Evolutionary conservation across 768 basidiomycete genomes (phyloP), one percentile per base, ranked within the genome.

Genomic region (Sutorius australiensis): DNA sequence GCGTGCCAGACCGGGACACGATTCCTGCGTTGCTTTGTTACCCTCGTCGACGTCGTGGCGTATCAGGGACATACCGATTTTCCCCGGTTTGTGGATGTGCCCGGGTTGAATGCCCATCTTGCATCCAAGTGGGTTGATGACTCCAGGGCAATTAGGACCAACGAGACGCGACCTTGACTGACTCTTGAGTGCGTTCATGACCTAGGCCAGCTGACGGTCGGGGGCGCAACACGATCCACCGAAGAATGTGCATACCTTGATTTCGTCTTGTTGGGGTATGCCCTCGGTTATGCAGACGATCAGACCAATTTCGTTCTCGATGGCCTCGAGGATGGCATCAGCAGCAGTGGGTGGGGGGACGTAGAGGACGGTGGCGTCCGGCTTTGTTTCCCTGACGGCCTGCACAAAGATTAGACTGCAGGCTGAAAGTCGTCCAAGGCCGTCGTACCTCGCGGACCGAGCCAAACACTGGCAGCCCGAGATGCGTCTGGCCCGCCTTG

Each of bases 81-180:
- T 92, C 49, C 97, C 97, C 51, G 95, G 94, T 61, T 72, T 92
- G 77, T 98, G 97, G 63, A 99, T 98, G 68, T 97, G 93, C 27
- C 94, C 97, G 12, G 97, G 97, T 65, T 92, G 89, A 66, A 99
- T 99, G 54, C 97, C 97, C 85, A 99, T 98, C 79, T 98, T 98
- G 79, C 97, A 99, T 19, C 95, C 95, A 37, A 88, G 78, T 16
- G 95, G 95, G 66, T 95, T 95, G 67, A 98, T 98, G 64, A 99
- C 86, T 67, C 97, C 97, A 2, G 97, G 97, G 74, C 97, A 99
- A 73, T 99, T 99, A 37, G 97, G 97, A 17, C 97, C 97, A 46
- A 99, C 92, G 61, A 99, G 87, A 62, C 97, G 87, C 55, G 92
- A 95, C 63, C 88, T 92, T 48, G 86, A 93, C 72, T 99, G 97